A percentile compares a stretch with the other conserved stretches of the same genome.
These are phyloP conservation scores for Insectozyma bohioensis DNA, from an alignment of 1,139 yeast genomes.

Conservation along the genomic window DNA sequence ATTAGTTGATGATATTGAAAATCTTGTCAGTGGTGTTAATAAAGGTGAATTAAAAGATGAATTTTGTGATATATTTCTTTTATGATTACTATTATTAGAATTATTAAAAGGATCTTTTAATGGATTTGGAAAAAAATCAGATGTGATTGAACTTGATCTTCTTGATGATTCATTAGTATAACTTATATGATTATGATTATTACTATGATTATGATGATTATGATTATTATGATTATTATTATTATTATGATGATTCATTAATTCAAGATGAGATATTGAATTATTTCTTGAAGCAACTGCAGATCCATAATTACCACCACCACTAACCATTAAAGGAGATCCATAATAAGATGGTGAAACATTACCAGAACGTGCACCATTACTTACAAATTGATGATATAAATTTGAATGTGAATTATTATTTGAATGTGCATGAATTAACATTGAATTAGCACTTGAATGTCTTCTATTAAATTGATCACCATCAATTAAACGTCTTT, in stretches of 20 bases:
- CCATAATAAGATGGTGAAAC: constrained; percentile 27
- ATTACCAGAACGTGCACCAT: constrained; percentile 19
- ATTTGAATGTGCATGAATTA: constrained; percentile 14
- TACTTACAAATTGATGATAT: constrained; percentile 9
- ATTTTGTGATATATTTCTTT: constrained; percentile 32
- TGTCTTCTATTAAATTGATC: constrained; percentile 28
- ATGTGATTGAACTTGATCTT: constrained; percentile 40
- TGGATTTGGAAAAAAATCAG: constrained; percentile 44
- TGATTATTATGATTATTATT: constrained; percentile 14
- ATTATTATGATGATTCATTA: constrained; percentile 20
- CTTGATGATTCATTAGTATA: constrained; percentile 24
- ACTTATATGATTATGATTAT: constrained; percentile 4
- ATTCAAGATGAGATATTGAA: constrained; percentile 38
- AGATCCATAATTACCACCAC: too few species aligned
- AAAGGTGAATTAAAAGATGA: constrained; percentile 34
- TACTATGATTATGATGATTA: neutral
- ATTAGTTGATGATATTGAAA: constrained; percentile 28
- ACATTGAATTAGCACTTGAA: constrained; percentile 27
- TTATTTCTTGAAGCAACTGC: constrained; percentile 33
- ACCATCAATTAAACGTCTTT: constrained; percentile 31
- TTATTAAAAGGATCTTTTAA: constrained; percentile 15
- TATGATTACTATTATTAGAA: constrained; percentile 15
- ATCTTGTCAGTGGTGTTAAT: constrained; percentile 27
- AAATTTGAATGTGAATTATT: constrained; percentile 21
- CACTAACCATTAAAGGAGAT: constrained; percentile 31